A percentile compares a stretch with the other conserved stretches of the same genome.
phyloP scores from a whole-genome alignment of 1,139 yeast genomes.

The Candida anutae region DNA sequence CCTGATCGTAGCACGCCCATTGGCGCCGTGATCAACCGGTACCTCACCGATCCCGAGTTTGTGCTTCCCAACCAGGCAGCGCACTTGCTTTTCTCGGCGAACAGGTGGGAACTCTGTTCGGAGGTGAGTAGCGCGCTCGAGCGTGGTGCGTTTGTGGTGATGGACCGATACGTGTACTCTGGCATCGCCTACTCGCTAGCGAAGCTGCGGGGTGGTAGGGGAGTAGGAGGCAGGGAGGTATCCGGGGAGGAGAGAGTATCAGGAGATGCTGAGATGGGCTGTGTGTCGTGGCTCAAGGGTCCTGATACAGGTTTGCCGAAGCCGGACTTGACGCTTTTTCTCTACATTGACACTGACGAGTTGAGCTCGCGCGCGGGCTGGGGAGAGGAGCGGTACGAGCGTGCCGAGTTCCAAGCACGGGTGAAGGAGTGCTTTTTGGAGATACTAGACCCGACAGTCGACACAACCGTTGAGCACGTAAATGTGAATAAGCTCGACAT shows the following conservation, averaged over 20 bases:
- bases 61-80: slow-evolving; percentile 65
- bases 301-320: slow-evolving; percentile 83
- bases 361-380: slow-evolving; percentile 60
- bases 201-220: slow-evolving; percentile 24
- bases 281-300: slow-evolving; percentile 63
- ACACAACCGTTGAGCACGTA: slow-evolving; percentile 33
- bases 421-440: slow-evolving; percentile 56
- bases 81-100: slow-evolving; percentile 86
- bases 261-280: slow-evolving; percentile 24
- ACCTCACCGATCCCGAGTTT: slow-evolving; percentile 47
- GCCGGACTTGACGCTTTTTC: slow-evolving; percentile 79
- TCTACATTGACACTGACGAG: slow-evolving; percentile 52
- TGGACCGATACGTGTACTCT: slow-evolving; percentile 87
- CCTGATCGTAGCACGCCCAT: slow-evolving; percentile 82
- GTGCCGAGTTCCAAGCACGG: slow-evolving; percentile 55
- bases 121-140: slow-evolving; percentile 39
- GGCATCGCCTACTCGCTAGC: slow-evolving; percentile 92
- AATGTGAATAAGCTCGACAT: slow-evolving; percentile 56
- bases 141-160: slow-evolving; percentile 51
- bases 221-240: too few relatives aligned
- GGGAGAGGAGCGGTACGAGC: slow-evolving; percentile 91
- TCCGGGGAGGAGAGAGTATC: slow-evolving; percentile 6
- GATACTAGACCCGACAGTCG: slow-evolving; percentile 29
- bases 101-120: slow-evolving; percentile 77
- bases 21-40: slow-evolving; percentile 70